Conservation (phyloP, 192 early-diverging fungal species). For the Fimicolochytrium jonesii region DNA sequence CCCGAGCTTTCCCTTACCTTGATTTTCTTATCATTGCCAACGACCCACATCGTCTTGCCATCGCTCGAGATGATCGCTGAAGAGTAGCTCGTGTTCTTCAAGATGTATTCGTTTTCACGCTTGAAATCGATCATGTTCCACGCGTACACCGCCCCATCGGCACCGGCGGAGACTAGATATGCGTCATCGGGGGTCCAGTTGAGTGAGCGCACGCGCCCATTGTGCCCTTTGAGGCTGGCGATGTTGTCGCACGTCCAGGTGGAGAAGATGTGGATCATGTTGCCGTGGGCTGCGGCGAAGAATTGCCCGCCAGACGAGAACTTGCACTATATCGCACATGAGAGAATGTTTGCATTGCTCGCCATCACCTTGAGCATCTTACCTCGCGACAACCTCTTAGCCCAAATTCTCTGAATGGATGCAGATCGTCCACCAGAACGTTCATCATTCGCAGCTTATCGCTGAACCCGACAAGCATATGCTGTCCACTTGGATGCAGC, state of each 20-base stretch:
- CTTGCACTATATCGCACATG: slow-evolving; percentile 33
- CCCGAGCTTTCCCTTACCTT: too few relatives aligned
- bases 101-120: slow-evolving; percentile 52
- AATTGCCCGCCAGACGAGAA: slow-evolving; percentile 55
- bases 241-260: slow-evolving; percentile 55
- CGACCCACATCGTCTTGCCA: slow-evolving; percentile 46
- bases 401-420: slow-evolving; percentile 47
- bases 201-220: slow-evolving; percentile 48
- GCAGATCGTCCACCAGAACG: slow-evolving; percentile 55
- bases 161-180: slow-evolving; percentile 45
- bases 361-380: background rate
- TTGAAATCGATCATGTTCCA: slow-evolving; percentile 47
- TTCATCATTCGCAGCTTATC: slow-evolving; percentile 57
- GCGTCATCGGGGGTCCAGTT: slow-evolving; percentile 52
- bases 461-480: slow-evolving; percentile 50
- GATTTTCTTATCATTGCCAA: slow-evolving; percentile 49
- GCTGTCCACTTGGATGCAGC: slow-evolving; percentile 54
- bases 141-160: slow-evolving; percentile 56
- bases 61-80: slow-evolving; percentile 39
- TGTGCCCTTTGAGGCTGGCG: slow-evolving; percentile 53
- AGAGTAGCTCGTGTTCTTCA: slow-evolving; percentile 47
- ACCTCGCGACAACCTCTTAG: slow-evolving; percentile 55
- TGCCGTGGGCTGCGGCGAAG: slow-evolving; percentile 53
- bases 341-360: background rate
- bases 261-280: slow-evolving; percentile 49